Evolutionary conservation across 805 yeast species (phyloP).

Genomic region (Limtongozyma cylindracea): DNA sequence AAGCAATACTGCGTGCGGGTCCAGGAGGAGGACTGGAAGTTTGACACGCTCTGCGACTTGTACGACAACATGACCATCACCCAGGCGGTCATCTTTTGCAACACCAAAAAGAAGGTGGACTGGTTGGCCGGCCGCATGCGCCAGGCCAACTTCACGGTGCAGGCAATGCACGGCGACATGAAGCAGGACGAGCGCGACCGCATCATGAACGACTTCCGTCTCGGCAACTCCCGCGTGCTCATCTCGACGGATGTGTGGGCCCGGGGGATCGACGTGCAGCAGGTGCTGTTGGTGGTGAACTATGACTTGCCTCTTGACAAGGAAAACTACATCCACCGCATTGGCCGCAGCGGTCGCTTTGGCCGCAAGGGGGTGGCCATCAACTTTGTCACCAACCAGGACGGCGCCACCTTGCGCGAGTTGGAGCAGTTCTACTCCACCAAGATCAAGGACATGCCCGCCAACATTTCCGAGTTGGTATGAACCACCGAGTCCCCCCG

Average conservation of each 20-base stretch:
- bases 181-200: constrained; percentile 84
- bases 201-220: constrained; percentile 88
- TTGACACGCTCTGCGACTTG: constrained; percentile 81
- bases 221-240: constrained; percentile 78
- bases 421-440: constrained; percentile 51
- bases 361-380: constrained; percentile 98
- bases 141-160: constrained; percentile 69
- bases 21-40: constrained; percentile 83
- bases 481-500: too few relatives aligned
- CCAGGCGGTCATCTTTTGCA: constrained; percentile 95
- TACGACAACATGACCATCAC: constrained; percentile 90
- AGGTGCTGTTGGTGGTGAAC: constrained; percentile 85
- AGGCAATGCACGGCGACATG: constrained; percentile 94
- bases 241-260: constrained; percentile 97
- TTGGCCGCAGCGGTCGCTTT: constrained; percentile 95
- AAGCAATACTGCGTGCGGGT: constrained; percentile 80
- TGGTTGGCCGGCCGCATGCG: constrained; percentile 64
- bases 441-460: constrained; percentile 54
- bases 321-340: constrained; percentile 92
- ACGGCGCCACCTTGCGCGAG: constrained; percentile 48
- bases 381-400: constrained; percentile 71
- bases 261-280: constrained; percentile 96
- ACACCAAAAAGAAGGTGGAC: constrained; percentile 88
- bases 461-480: constrained; percentile 1
- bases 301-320: constrained; percentile 83